Base-by-base conservation (phyloP, 2,329 filamentous ascomycete genomes). In the Colletotrichum euphorbiae region DNA sequence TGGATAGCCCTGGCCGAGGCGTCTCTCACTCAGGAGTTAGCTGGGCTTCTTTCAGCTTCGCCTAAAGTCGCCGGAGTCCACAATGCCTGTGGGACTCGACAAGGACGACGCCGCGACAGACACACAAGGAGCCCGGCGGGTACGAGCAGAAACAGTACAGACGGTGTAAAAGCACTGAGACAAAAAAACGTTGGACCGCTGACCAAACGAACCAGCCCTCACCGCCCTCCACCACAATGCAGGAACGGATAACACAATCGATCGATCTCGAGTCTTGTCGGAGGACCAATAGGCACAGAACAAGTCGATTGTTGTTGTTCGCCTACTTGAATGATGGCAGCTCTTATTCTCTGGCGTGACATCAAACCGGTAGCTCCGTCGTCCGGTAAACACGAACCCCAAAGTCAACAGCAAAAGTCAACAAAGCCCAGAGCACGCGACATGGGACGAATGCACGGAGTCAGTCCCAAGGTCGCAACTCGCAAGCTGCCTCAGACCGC, bases 331-430 rank as follows among this genome's bases (percentile, higher is more conserved):
- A 12, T 57, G 59, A 19, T 52, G 28, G 45, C 28, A 6, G 11
- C 36, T 38, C 36, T 6, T 8, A 1, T 28, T 38, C 42, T 45
- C 36, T 40, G 33, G 21, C 21, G 40, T 65, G 54, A 65, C 54
- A 50, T 65, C 33, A 38, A n/a, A 42, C 17, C 7, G 38, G 38
- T 60, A 65, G 65, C 65, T 55, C 15, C 11, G 66, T 68, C 60
- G 66, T 68, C 65, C 52, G 60, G 65, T 46, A 68, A 36, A 43
- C 36, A 38, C 36, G 38, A 54, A 42, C 24, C 33, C 31, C 31
- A 65, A 68, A 55, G 61, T 68, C 61, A 68, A 68, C 42, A 68
- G 40, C 38, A 46, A 68, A 68, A 55, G 66, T 68, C 66, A 68
- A 68, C 61, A 68, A 65, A 54, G 45, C 33, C 55, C 28, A 43